These are phyloP conservation scores for Rhizopogon salebrosus DNA, from an alignment of 768 basidiomycete species.

Conservation along the genomic window DNA sequence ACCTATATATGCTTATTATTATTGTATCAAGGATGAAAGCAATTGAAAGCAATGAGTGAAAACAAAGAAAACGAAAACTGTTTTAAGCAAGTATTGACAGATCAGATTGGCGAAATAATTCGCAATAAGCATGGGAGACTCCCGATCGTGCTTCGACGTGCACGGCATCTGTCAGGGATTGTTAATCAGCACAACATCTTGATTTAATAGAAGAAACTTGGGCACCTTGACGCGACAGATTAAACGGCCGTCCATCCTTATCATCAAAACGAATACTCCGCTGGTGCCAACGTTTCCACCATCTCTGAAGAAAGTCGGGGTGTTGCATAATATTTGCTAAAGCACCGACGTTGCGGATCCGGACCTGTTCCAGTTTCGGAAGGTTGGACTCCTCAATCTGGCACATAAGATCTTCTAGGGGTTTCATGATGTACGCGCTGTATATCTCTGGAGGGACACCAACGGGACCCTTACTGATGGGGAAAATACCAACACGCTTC, in stretches of 20 bases:
- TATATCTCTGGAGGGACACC: conserved; percentile 34
- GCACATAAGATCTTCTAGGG: conserved; percentile 34
- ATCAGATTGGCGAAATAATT: background rate
- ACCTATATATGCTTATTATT: background rate
- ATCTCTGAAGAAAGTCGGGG: conserved; percentile 20
- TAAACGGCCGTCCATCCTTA: conserved; percentile 23
- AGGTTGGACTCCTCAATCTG: conserved; percentile 31
- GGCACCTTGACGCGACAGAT: background rate
- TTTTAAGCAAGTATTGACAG: background rate
- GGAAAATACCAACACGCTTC: conserved; percentile 38
- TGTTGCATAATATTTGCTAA: conserved; percentile 29
- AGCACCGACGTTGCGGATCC: conserved; percentile 36
- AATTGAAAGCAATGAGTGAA: background rate
- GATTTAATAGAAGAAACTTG: background rate
- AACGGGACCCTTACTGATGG: conserved; percentile 32
- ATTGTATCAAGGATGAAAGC: background rate
- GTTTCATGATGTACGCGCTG: conserved; percentile 33
- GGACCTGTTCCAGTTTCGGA: conserved; percentile 31
- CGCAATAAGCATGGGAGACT: background rate
- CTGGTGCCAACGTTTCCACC: conserved; percentile 24
- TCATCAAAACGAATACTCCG: conserved; percentile 27
- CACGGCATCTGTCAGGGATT: background rate
- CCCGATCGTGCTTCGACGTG: background rate
- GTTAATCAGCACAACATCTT: background rate
- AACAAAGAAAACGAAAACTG: background rate